Percentiles rank a stretch among this genome's conserved stretches.
Conservation (phyloP, 1,284 basidiomycete genomes). For the Microbotryum scabiosae region DNA sequence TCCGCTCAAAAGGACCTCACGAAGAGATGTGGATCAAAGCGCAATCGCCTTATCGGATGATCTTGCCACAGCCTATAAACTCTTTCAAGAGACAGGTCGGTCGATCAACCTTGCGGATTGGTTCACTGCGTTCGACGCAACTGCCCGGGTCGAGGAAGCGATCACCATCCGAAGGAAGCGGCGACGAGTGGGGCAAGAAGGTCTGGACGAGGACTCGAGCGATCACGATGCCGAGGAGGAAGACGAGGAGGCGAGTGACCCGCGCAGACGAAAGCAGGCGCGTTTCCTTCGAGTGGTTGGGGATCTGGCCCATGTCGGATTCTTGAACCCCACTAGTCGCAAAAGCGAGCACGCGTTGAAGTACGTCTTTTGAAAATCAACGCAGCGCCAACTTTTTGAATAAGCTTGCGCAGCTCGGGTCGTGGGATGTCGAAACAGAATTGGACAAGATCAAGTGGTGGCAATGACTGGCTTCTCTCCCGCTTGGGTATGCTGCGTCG, state of each 20-base stretch:
- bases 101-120: slow-evolving; percentile 34
- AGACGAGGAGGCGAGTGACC: slow-evolving; percentile 13
- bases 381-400: no score
- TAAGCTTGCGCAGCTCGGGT: no score
- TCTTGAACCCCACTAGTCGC: slow-evolving; percentile 31
- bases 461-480: no score
- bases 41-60: background rate
- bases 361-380: slow-evolving; percentile 27
- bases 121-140: slow-evolving; percentile 29
- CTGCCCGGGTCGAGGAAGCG: no score
- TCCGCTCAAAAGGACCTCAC: no score
- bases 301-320: slow-evolving; percentile 31
- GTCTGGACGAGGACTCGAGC: no score
- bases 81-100: slow-evolving; percentile 30
- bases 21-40: no score
- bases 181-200: no score
- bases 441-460: no score
- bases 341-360: slow-evolving; percentile 34
- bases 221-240: slow-evolving; percentile 51
- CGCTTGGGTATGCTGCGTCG: no score
- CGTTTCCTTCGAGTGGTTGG: slow-evolving; percentile 31
- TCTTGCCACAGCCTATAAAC: slow-evolving; percentile 19
- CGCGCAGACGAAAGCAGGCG: slow-evolving; percentile 25
- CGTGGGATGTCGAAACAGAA: no score
- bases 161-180: no score